Conservation (phyloP, 116 monocot genomes). For the Dioscorea cayenensis region DNA sequence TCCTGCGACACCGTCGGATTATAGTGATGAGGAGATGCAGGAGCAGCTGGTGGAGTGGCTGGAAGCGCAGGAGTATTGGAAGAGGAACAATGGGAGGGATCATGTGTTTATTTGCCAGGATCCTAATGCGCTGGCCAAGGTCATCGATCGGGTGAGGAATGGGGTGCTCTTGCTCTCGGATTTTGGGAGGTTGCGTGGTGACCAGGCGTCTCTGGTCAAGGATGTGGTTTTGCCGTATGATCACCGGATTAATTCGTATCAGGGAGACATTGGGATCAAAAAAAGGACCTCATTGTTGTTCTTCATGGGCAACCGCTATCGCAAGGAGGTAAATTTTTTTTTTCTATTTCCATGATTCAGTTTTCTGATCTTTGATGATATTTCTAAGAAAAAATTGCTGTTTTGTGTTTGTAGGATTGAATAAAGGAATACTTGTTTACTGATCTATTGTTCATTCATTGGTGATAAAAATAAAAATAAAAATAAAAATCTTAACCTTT, state of each 20-base stretch:
- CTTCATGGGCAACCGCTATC: constrained; percentile 96
- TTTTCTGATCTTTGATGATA: not conserved
- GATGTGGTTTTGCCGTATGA: constrained; percentile 92
- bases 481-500: no score
- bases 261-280: constrained; percentile 61
- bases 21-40: constrained; percentile 81
- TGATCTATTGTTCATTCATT: no score
- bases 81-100: constrained; percentile 73
- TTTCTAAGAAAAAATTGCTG: no score
- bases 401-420: no score
- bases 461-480: no score
- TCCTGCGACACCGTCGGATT: constrained; percentile 8
- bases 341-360: not conserved
- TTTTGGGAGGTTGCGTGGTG: constrained; percentile 67
- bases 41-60: constrained; percentile 83
- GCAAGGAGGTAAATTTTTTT: constrained; percentile 66
- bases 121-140: constrained; percentile 73
- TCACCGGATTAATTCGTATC: constrained; percentile 75
- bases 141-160: constrained; percentile 66
- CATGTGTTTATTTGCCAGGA: constrained; percentile 94
- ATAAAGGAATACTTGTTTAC: no score
- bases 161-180: constrained; percentile 74
- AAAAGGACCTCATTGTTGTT: constrained; percentile 60
- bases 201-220: constrained; percentile 82
- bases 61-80: constrained; percentile 67